Percentiles rank a stretch among this genome's conserved stretches.
Evolutionary conservation across 208 protist species (phyloP).

Genomic region (Crithidia bombi): DNA sequence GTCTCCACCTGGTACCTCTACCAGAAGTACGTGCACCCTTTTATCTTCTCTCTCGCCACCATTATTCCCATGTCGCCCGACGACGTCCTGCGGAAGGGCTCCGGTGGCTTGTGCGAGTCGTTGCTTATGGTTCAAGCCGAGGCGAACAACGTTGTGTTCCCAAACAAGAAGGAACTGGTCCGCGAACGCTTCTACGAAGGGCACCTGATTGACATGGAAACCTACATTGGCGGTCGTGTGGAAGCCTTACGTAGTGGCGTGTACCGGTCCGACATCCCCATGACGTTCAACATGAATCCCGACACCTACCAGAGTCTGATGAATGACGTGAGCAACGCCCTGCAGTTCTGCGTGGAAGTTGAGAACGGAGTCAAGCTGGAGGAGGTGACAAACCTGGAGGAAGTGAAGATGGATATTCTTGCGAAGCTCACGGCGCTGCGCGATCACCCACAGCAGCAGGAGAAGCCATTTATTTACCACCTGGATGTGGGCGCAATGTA

Average conservation of each 20-base stretch:
- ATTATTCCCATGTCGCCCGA: constrained; percentile 99
- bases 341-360: constrained; percentile 94
- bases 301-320: constrained; percentile 95
- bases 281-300: constrained; percentile 93
- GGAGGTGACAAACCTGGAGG: constrained; percentile 95
- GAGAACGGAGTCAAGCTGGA: constrained; percentile 85
- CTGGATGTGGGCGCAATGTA: constrained; percentile 99
- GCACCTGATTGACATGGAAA: constrained; percentile 98
- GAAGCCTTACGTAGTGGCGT: constrained; percentile 96
- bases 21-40: constrained; percentile 99
- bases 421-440: constrained; percentile 82
- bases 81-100: constrained; percentile 98
- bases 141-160: constrained; percentile 98
- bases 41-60: constrained; percentile 99
- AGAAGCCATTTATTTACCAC: constrained; percentile 99
- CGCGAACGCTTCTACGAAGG: constrained; percentile 96
- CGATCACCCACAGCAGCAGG: constrained; percentile 83
- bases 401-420: constrained; percentile 76
- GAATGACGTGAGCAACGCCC: constrained; percentile 90
- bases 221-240: constrained; percentile 98
- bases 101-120: constrained; percentile 99
- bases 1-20: constrained; percentile 99
- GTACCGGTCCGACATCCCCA: constrained; percentile 97
- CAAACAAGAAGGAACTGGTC: constrained; percentile 97
- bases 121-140: constrained; percentile 99